Evolutionary conservation across 1,284 basidiomycete genomes (phyloP), one percentile per base, ranked within the genome.

Genomic region (Trichosporon coremiiforme): DNA sequence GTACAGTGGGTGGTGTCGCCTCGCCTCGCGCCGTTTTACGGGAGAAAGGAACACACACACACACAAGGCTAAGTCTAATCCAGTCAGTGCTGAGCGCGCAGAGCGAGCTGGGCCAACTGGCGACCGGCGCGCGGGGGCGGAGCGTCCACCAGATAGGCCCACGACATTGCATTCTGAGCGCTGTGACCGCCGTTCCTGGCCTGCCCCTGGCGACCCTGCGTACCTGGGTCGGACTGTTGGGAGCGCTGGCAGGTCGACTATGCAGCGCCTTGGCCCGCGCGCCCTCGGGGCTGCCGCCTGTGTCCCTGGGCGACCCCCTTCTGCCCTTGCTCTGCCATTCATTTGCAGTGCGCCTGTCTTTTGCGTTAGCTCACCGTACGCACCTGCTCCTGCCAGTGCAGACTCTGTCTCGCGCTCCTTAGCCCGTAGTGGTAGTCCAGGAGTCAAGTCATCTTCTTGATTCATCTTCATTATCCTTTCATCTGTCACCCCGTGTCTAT

Each of bases 401-500:
- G n/a, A 31, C 13, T 20, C 33, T 47, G 45, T 36, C 55, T 66
- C 45, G 15, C 45, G 15, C 45, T 47, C 45, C 29, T 60, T 60
- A 60, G 57, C 57, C 57, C 57, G 57, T 33, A 33, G 57, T 33
- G 22, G 57, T 62, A 62, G 55, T 20, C 47, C 65, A 50, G 47
- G 53, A 22, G 47, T 22, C 20, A 55, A 17, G 33, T 53, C 35
- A 41, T 67, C 66, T 41, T 67, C 29, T 60, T 60, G 57, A 25
- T 29, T 67, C 45, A 57, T 67, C 66, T 62, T 45, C 55, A 67
- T 62, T 60, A 45, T 62, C 66, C 57, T 62, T 62, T 33, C 29
- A 62, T 62, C 57, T 33, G 57, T 62, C 57, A 62, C 57, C 57
- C 57, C 57, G 55, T 33, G 36, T 41, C 60, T 63, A 20, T 63